Percentiles rank a stretch among this genome's conserved stretches.
phyloP scores from a whole-genome alignment of 139 green algal species.

The Astrephomene gubernaculifera region DNA sequence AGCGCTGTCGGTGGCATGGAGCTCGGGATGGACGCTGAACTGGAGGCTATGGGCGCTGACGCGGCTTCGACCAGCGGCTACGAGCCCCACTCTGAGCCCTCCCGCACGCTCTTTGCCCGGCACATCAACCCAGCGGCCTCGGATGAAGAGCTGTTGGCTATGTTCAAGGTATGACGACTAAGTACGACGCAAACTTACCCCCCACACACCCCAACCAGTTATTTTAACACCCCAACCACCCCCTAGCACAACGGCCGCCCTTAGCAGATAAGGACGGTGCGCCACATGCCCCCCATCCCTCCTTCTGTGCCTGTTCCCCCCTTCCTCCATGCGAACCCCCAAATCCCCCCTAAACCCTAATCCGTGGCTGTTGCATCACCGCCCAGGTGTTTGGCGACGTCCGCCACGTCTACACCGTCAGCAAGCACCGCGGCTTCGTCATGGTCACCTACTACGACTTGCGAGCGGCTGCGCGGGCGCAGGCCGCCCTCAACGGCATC shows the following conservation, averaged over 20 bases:
- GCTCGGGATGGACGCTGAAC: conserved; percentile 40
- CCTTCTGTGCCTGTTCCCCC: too few relatives aligned
- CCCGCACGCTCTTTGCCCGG: conserved; percentile 84
- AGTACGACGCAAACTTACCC: too few relatives aligned
- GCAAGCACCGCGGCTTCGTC: conserved; percentile 86
- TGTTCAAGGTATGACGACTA: conserved; percentile 54
- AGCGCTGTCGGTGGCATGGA: conserved; percentile 59
- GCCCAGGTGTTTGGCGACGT: conserved; percentile 89
- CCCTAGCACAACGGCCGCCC: too few relatives aligned
- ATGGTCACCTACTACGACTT: conserved; percentile 95
- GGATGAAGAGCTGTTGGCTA: conserved; percentile 69
- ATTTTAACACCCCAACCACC: too few relatives aligned
- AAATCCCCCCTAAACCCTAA: too few relatives aligned
- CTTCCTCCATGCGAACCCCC: too few relatives aligned
- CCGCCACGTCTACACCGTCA: conserved; percentile 81
- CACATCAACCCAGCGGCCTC: conserved; percentile 65
- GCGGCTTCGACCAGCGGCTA: neutral
- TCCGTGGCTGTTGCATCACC: too few relatives aligned
- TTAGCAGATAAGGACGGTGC: too few relatives aligned
- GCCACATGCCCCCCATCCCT: too few relatives aligned
- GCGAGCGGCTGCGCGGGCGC: conserved; percentile 78
- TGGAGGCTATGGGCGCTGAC: conserved; percentile 23
- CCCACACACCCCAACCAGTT: too few relatives aligned
- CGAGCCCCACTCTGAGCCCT: conserved; percentile 58
- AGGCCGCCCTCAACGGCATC: conserved; percentile 71